Conservation (phyloP, 1,139 yeast species). For the Debaryomyces sp. region DNA sequence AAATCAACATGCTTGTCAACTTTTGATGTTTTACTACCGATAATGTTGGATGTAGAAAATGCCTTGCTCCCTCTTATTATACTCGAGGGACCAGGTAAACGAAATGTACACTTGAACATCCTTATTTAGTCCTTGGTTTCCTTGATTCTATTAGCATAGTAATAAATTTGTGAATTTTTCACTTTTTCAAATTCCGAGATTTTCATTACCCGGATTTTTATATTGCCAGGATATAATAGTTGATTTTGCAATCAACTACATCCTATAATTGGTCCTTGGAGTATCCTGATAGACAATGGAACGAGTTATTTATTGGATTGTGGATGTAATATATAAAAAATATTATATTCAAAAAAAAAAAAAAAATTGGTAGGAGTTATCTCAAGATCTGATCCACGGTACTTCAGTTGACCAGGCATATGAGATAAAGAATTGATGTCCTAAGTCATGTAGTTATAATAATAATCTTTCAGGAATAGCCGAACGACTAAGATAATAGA, state of each 20-base stretch:
- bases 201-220: constrained; percentile 8
- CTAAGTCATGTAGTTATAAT: background rate
- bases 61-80: constrained; percentile 6
- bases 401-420: too few species aligned
- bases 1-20: constrained; percentile 55
- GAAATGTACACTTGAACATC: constrained; percentile 6
- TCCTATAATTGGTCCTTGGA: background rate
- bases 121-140: background rate
- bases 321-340: too few species aligned
- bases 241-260: background rate
- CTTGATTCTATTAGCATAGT: background rate
- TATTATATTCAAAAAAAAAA: too few species aligned
- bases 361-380: too few species aligned
- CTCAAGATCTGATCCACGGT: too few species aligned
- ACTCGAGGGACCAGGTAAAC: constrained; percentile 1
- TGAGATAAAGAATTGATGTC: background rate
- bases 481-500: too few species aligned
- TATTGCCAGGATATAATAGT: background rate
- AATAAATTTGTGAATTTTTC: constrained; percentile 6
- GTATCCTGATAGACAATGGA: too few species aligned
- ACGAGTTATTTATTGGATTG: too few species aligned
- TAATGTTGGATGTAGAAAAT: constrained; percentile 6
- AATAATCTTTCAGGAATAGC: too few species aligned
- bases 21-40: constrained; percentile 15
- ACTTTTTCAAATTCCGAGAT: constrained; percentile 6